Percentiles rank a stretch among this genome's conserved stretches.
phyloP scores from a whole-genome alignment of 2,329 filamentous ascomycete genomes.

The Trichoderma sp. region DNA sequence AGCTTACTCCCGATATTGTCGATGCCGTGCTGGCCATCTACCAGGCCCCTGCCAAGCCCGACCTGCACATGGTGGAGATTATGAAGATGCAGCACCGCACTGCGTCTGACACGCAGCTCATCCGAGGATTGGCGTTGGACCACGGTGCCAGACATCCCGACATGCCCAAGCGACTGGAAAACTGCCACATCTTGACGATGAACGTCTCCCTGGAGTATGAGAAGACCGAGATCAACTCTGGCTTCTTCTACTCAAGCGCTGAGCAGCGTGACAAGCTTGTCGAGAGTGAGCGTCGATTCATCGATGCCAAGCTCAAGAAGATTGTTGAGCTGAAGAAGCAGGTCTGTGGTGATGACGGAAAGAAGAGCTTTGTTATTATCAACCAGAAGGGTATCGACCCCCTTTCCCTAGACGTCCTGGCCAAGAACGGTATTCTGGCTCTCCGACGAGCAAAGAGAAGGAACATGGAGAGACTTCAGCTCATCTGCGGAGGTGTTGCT shows the following conservation, averaged over 20 bases:
- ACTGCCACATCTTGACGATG: constrained; percentile 91
- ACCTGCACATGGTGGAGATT: constrained; percentile 98
- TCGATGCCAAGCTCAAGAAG: constrained; percentile 95
- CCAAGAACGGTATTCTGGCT: constrained; percentile 97
- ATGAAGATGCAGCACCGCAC: constrained; percentile 99
- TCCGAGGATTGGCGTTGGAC: constrained; percentile 88
- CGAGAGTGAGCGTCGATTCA: constrained; percentile 92
- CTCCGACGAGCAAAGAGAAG: constrained; percentile 93
- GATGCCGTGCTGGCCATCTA: constrained; percentile 96
- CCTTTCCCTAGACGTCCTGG: constrained; percentile 89
- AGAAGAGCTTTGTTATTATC: constrained; percentile 96
- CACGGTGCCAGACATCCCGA: constrained; percentile 96
- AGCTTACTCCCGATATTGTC: constrained; percentile 92
- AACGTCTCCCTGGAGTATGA: constrained; percentile 98
- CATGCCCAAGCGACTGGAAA: constrained; percentile 96
- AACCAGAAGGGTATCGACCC: constrained; percentile 99
- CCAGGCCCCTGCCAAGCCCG: constrained; percentile 84
- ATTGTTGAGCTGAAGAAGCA: constrained; percentile 98
- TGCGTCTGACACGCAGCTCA: constrained; percentile 93
- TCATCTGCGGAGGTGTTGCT: constrained; percentile 86
- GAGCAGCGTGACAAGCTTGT: constrained; percentile 98
- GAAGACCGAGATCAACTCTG: constrained; percentile 98
- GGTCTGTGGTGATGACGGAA: constrained; percentile 88
- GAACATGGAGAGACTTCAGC: constrained; percentile 98
- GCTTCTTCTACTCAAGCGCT: constrained; percentile 97